A percentile compares a stretch with the other conserved stretches of the same genome.
Conservation (phyloP, 2,329 filamentous ascomycete species). For the Penicillium sp. region DNA sequence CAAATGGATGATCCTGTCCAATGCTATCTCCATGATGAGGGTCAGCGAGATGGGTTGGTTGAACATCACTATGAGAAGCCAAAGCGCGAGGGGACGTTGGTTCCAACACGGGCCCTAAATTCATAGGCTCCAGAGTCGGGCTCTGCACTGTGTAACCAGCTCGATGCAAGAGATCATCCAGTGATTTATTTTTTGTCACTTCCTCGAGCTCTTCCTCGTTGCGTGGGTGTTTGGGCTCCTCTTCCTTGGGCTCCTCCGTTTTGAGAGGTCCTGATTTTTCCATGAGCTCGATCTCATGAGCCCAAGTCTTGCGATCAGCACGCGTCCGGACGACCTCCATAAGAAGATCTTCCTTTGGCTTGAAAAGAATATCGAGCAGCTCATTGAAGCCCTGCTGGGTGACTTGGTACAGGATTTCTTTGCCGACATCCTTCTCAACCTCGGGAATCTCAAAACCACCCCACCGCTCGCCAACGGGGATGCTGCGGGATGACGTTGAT, state of each 20-base stretch:
- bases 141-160: constrained; percentile 40
- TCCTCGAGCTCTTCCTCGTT: constrained; percentile 24
- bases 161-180: constrained; percentile 45
- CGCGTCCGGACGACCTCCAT: constrained; percentile 65
- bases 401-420: constrained; percentile 86
- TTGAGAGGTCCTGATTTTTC: constrained; percentile 32
- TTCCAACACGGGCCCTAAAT: constrained; percentile 23
- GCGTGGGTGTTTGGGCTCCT: constrained; percentile 28
- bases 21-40: constrained; percentile 16
- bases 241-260: constrained; percentile 16
- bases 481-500: constrained; percentile 69
- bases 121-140: constrained; percentile 20
- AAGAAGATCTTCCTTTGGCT: constrained; percentile 72
- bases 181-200: constrained; percentile 29
- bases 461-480: constrained; percentile 67
- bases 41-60: constrained; percentile 24
- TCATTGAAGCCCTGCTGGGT: constrained; percentile 93
- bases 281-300: constrained; percentile 42
- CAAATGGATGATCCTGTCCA: constrained; percentile 12
- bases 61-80: constrained; percentile 24
- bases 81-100: constrained; percentile 23
- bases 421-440: constrained; percentile 77
- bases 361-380: constrained; percentile 82
- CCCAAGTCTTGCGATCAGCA: constrained; percentile 57
- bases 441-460: constrained; percentile 75